Evolutionary conservation across 1,284 basidiomycete species (phyloP).

Genomic region (Melampsora larici-populina): DNA sequence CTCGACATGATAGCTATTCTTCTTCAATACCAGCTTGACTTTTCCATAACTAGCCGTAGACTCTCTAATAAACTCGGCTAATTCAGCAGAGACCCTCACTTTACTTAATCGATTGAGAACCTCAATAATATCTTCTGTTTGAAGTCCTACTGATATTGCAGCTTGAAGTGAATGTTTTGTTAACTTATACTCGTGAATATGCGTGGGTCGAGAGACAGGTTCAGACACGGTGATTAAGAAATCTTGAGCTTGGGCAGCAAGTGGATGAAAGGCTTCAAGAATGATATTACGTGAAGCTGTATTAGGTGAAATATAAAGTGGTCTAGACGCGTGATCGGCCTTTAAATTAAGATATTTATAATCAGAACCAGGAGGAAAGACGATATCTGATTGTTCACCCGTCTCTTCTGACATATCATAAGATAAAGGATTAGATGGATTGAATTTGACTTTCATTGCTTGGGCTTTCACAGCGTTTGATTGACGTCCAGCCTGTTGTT

Average conservation of each 20-base stretch:
- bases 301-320: constrained; percentile 84
- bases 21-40: constrained; percentile 91
- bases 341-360: constrained; percentile 81
- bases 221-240: constrained; percentile 97
- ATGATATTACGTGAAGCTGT: constrained; percentile 84
- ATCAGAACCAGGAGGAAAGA: constrained; percentile 56
- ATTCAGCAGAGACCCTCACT: constrained; percentile 76
- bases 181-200: constrained; percentile 99
- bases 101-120: constrained; percentile 59
- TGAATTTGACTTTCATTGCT: constrained; percentile 24
- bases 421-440: constrained; percentile 7
- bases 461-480: constrained; percentile 28
- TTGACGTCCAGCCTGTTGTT: background rate
- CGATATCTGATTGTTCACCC: constrained; percentile 9
- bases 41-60: constrained; percentile 93
- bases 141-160: constrained; percentile 94
- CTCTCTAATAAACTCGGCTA: constrained; percentile 78
- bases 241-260: constrained; percentile 97
- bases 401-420: background rate
- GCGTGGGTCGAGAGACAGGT: constrained; percentile 94
- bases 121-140: constrained; percentile 97
- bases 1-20: constrained; percentile 94
- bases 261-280: constrained; percentile 89
- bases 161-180: constrained; percentile 97
- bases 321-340: constrained; percentile 79